These are phyloP conservation scores for Saccharomycopsis oosterbeekiorum DNA, from an alignment of 805 yeast species.

Conservation along the genomic window DNA sequence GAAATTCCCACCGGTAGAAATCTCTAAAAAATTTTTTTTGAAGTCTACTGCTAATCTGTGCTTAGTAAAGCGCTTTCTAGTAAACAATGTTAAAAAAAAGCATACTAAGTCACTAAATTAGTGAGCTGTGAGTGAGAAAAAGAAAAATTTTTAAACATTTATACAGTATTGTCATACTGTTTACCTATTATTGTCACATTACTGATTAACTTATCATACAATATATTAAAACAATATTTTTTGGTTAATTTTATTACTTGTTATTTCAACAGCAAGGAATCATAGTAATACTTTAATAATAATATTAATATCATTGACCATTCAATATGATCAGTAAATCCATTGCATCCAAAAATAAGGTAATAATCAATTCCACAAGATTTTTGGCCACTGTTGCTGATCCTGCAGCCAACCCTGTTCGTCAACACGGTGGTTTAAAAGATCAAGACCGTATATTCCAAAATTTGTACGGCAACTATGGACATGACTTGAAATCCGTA, in stretches of 20 bases:
- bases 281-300: neutral
- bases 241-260: neutral
- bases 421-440: slow-evolving; percentile 62
- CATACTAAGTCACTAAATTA: neutral
- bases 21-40: neutral
- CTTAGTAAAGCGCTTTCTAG: neutral
- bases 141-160: neutral
- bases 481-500: slow-evolving; percentile 65
- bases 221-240: neutral
- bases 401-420: slow-evolving; percentile 40
- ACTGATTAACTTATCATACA: no score
- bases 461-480: slow-evolving; percentile 67
- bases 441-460: slow-evolving; percentile 86
- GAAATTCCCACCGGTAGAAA: neutral
- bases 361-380: slow-evolving; percentile 10
- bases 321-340: slow-evolving; percentile 10
- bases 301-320: neutral
- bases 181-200: no score
- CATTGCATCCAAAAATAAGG: neutral
- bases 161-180: neutral
- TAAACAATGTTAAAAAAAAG: neutral
- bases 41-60: neutral
- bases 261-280: neutral
- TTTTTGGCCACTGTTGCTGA: slow-evolving; percentile 32
- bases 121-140: neutral